Base-by-base conservation (phyloP, 1,284 basidiomycete species). In the Erythrobasidium hasegawianum region DNA sequence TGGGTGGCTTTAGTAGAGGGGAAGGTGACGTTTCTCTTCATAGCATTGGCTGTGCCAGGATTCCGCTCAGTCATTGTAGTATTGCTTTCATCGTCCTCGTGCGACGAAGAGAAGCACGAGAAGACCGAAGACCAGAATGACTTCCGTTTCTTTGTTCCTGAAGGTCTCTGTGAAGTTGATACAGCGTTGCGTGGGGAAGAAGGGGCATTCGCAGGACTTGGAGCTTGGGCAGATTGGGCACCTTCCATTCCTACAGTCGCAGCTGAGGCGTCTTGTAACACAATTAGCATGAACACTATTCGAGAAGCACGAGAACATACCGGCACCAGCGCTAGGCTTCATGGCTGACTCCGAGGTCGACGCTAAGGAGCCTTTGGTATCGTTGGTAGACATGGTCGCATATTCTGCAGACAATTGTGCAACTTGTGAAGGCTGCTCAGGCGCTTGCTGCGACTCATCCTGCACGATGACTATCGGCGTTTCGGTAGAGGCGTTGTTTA, bases 61-160 rank as follows among this genome's bases (percentile, higher is more conserved):
- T 65, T 65, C 16, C 56, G 62, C 47, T 65, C 62, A 5, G 55
- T 53, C 62, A 65, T 65, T 26, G 39, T 53, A 5, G 16, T 22
- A 53, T 29, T 53, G 20, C 50, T 20, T 38, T 57, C 54, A 47
- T 40, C 40, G 29, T 64, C 53, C 14, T 55, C 61, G 57, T 62
- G 59, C 22, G 59, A 39, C 18, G 53, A 55, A 11, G 62, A 57
- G n/a, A 65, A 50, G 45, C 62, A 65, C 10, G 62, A 65, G 14
- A 43, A 57, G 27, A 65, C 2, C 26, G 22, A 57, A 13, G 47
- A 39, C 38, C 33, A 47, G 38, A 41, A 58, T 16, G 55, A 55
- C 52, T 65, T 65, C 62, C 62, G 55, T 38, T 65, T 65, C 45
- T 58, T 65, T 55, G 33, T 33, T 11, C 33, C 18, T n/a, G 47